Conservation (phyloP, 805 yeast genomes). For the Ascoidea tarda region DNA sequence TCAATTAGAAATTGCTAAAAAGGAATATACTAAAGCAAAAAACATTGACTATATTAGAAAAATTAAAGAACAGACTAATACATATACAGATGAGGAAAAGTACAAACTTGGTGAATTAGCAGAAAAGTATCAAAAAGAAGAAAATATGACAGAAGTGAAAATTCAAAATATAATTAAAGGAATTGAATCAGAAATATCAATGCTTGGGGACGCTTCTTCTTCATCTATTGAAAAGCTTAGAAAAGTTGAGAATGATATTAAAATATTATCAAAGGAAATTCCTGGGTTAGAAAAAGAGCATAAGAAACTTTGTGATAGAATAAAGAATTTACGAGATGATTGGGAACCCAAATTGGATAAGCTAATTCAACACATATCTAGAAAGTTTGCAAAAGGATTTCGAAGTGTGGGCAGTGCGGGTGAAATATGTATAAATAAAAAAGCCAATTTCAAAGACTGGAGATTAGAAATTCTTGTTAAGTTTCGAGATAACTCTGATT, state of each 20-base stretch:
- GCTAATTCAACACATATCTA: slow-evolving; percentile 42
- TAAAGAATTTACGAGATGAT: slow-evolving; percentile 21
- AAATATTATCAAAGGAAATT: slow-evolving; percentile 11
- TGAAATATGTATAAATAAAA: slow-evolving; percentile 44
- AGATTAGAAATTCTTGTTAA: slow-evolving; percentile 70
- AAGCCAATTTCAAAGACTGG: slow-evolving; percentile 59
- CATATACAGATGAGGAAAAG: slow-evolving; percentile 25
- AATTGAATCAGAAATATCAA: slow-evolving; percentile 30
- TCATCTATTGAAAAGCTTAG: slow-evolving; percentile 22
- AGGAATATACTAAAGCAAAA: slow-evolving; percentile 13
- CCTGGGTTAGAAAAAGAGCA: slow-evolving; percentile 14
- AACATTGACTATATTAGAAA: slow-evolving; percentile 14
- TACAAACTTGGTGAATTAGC: slow-evolving; percentile 26
- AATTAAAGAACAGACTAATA: slow-evolving; percentile 17
- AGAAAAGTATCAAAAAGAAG: slow-evolving; percentile 19
- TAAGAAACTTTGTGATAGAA: slow-evolving; percentile 19
- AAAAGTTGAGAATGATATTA: slow-evolving; percentile 14
- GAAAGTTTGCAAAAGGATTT: slow-evolving; percentile 53
- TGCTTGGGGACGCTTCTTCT: slow-evolving; percentile 22
- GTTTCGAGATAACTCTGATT: slow-evolving; percentile 65
- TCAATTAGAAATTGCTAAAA: slow-evolving; percentile 17
- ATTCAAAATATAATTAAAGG: slow-evolving; percentile 26
- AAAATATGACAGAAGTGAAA: slow-evolving; percentile 22
- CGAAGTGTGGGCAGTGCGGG: slow-evolving; percentile 77
- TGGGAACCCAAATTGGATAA: slow-evolving; percentile 55